Conservation (phyloP, 768 basidiomycete species). For the Amanita molliuscula region DNA sequence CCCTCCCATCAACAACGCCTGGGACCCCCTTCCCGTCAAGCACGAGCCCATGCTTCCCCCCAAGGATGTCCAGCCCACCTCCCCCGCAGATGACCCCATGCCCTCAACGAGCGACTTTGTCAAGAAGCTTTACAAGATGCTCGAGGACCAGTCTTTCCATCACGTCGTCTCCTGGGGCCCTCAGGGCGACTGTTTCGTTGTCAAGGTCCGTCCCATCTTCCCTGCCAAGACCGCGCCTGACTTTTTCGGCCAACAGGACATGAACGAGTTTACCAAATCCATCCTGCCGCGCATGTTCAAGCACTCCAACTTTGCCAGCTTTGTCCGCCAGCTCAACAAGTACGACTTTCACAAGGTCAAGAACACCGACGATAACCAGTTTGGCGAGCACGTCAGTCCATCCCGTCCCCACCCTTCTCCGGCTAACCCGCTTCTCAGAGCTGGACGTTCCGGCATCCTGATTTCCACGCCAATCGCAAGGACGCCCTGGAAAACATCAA, state of each 20-base stretch:
- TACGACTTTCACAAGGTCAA: constrained; percentile 98
- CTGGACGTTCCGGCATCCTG: constrained; percentile 52
- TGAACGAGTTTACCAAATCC: constrained; percentile 91
- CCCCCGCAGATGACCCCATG: constrained; percentile 55
- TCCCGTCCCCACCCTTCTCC: background rate
- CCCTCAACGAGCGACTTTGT: constrained; percentile 90
- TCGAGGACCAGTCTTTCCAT: constrained; percentile 66
- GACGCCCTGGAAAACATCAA: constrained; percentile 51
- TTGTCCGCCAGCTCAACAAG: constrained; percentile 91
- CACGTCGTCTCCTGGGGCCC: constrained; percentile 79
- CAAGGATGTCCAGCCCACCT: background rate
- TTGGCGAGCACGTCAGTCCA: constrained; percentile 43
- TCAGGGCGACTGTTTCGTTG: constrained; percentile 81
- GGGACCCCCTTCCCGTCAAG: background rate
- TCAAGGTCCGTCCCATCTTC: constrained; percentile 38
- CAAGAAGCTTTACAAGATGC: constrained; percentile 92
- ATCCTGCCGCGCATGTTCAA: constrained; percentile 92
- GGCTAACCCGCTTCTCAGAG: constrained; percentile 18
- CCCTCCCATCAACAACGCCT: constrained; percentile 2
- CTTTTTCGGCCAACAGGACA: constrained; percentile 33
- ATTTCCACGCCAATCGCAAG: constrained; percentile 44
- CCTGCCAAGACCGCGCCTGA: background rate
- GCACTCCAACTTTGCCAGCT: constrained; percentile 88
- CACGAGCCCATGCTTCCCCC: background rate
- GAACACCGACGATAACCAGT: constrained; percentile 74